These are phyloP conservation scores for Conoideocrella luteorostrata DNA, from an alignment of 2,329 filamentous ascomycete species.

Conservation along the genomic window DNA sequence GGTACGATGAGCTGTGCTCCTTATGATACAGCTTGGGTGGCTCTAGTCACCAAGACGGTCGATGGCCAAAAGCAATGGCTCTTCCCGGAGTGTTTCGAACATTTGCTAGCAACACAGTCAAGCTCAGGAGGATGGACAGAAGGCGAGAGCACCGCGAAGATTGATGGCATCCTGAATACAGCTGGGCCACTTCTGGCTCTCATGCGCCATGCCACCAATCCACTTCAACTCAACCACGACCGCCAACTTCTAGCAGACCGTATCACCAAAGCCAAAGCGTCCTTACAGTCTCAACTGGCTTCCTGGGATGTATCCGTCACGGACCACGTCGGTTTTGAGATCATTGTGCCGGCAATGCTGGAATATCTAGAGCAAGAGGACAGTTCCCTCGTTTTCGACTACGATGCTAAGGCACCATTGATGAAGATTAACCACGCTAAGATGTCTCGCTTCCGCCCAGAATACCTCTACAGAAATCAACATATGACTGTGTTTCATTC, in stretches of 20 bases:
- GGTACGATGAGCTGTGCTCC: constrained; percentile 5
- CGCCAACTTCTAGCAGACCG: not conserved
- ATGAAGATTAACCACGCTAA: constrained; percentile 1
- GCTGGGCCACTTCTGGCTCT: constrained; percentile 11
- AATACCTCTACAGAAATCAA: not conserved
- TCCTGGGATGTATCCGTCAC: constrained; percentile 7
- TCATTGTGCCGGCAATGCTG: constrained; percentile 12
- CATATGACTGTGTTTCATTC: constrained; percentile 7
- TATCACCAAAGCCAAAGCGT: constrained; percentile 3
- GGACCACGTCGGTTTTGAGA: constrained; percentile 14
- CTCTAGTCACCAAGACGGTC: constrained; percentile 8
- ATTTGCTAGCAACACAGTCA: constrained; percentile 10
- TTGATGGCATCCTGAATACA: constrained; percentile 14
- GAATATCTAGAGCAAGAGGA: constrained; percentile 4
- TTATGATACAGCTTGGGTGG: constrained; percentile 15
- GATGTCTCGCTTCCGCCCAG: not conserved
- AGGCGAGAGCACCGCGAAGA: not conserved
- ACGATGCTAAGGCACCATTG: not conserved
- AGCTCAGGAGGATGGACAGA: constrained; percentile 8
- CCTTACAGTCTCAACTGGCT: constrained; percentile 2
- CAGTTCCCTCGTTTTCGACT: constrained; percentile 6
- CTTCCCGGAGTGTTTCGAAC: constrained; percentile 13
- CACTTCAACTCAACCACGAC: constrained; percentile 3
- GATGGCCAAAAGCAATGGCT: constrained; percentile 7
- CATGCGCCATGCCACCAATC: constrained; percentile 4